Evolutionary conservation across 176 grass and related monocot genomes (phyloP), one percentile per base, ranked within the genome.

Genomic region (Musa itinerans): DNA sequence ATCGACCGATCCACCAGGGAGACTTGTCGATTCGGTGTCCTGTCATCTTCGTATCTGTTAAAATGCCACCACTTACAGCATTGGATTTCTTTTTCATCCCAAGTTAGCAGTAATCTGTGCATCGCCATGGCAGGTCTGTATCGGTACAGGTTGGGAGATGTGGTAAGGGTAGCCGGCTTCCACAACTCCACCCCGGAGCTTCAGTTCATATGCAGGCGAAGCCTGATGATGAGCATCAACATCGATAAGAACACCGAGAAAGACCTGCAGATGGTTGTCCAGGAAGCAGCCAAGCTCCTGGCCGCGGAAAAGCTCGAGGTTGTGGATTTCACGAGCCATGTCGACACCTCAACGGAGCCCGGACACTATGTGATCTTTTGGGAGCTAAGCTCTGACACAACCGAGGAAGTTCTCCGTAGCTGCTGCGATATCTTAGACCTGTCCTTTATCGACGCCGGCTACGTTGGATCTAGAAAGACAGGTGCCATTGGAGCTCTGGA

Each of bases 231-330:
- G 70, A 95, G 88, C 78, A 88, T 99, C 81, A 92, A 92, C 76
- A 95, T 99, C 0, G 96, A 99, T 83, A 99, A 99, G 85, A 99
- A 99, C 83, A 99, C 96, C 0, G 96, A 99, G 74, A 89, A 92
- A 83, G 96, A 99, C 81, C 91, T 99, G 14, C 91, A 95, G 80
- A 20, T 99, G 59, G 89, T 89, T 2, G 91, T 92, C 2, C 91
- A 99, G 77, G 89, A 81, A 49, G 89, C 89, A 29, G 24, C 74
- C 0, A 99, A 92, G 76, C 83, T 92, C 52, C 72, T 99, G 69
- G 91, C 90, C 8, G 91, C 72, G 43, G 91, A 99, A 23, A 95
- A 94, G 71, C 65, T 92, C 17, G 96, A 99, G 24, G 53, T 99
- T 0, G 85, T 95, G 8, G 96, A 99, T 61, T 99, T 99, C 77